Evolutionary conservation across 2,329 filamentous ascomycete genomes (phyloP).

Genomic region (Sporothrix curviconia): DNA sequence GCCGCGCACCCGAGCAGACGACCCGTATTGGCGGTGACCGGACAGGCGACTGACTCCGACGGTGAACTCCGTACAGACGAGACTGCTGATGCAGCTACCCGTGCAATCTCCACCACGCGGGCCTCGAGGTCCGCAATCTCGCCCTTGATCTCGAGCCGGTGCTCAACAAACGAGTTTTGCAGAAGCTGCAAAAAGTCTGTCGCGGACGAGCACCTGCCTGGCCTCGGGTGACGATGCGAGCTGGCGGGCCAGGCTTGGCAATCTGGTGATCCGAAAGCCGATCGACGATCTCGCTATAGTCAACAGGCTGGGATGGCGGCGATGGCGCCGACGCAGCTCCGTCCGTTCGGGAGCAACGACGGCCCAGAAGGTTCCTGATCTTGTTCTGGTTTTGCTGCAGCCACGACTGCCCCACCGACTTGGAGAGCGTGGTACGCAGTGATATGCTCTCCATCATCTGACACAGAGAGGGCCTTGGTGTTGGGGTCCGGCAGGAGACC

Average conservation of each 20-base stretch:
- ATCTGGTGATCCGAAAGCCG: slow-evolving; percentile 31
- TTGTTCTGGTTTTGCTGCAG: slow-evolving; percentile 43
- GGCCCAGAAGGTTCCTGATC: slow-evolving; percentile 27
- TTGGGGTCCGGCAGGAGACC: slow-evolving; percentile 23
- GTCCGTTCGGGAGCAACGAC: neutral
- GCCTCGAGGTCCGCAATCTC: slow-evolving; percentile 34
- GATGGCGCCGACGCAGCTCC: neutral
- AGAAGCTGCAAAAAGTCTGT: slow-evolving; percentile 44
- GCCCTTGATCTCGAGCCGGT: slow-evolving; percentile 34
- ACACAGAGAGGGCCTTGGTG: slow-evolving; percentile 24
- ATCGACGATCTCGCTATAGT: slow-evolving; percentile 20
- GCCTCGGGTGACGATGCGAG: slow-evolving; percentile 28
- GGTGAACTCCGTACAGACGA: neutral
- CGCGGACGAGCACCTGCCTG: slow-evolving; percentile 37
- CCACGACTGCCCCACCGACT: slow-evolving; percentile 48
- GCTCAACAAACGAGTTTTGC: slow-evolving; percentile 32
- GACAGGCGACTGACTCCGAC: neutral
- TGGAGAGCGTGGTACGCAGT: slow-evolving; percentile 30
- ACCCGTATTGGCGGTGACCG: slow-evolving; percentile 10
- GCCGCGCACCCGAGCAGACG: too few relatives aligned
- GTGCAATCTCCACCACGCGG: slow-evolving; percentile 20
- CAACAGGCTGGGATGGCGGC: neutral
- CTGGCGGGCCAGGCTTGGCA: slow-evolving; percentile 31
- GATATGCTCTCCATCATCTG: slow-evolving; percentile 24
- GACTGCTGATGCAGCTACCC: slow-evolving; percentile 6